These are phyloP conservation scores for Neurospora sp. DNA, from an alignment of 495 filamentous ascomycete genomes.

Conservation along the genomic window DNA sequence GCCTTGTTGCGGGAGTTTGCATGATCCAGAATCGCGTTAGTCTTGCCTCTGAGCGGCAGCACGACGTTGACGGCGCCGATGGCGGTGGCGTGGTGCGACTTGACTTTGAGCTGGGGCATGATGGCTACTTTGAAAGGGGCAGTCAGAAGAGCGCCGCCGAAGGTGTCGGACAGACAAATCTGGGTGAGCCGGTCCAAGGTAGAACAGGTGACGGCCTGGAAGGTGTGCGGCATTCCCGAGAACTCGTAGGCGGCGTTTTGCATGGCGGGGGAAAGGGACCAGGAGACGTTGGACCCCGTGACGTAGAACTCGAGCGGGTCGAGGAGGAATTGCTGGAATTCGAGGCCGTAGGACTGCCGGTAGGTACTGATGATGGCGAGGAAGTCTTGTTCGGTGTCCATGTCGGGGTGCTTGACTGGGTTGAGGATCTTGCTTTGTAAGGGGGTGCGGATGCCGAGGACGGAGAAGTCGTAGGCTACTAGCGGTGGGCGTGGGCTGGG, in stretches of 20 bases:
- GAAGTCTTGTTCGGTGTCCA: conserved; percentile 40
- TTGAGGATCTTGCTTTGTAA: conserved; percentile 60
- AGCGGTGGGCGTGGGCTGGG: conserved; percentile 48
- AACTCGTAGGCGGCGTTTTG: conserved; percentile 64
- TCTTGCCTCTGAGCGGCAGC: conserved; percentile 56
- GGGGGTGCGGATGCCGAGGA: conserved; percentile 54
- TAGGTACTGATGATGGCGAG: conserved; percentile 31
- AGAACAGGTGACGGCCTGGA: conserved; percentile 51
- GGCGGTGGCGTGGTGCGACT: conserved; percentile 65
- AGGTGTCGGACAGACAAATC: conserved; percentile 51
- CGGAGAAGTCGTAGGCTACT: conserved; percentile 65
- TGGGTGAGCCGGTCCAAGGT: conserved; percentile 54
- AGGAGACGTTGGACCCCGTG: conserved; percentile 60
- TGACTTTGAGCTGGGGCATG: conserved; percentile 53
- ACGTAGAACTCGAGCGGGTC: conserved; percentile 68
- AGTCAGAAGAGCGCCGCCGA: conserved; percentile 64
- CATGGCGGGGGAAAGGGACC: conserved; percentile 72
- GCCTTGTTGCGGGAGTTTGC: conserved; percentile 55
- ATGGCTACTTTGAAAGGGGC: conserved; percentile 70
- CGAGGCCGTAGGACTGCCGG: conserved; percentile 41
- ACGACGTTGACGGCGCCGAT: conserved; percentile 79
- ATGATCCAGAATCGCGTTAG: conserved; percentile 52
- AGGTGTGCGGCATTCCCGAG: conserved; percentile 64
- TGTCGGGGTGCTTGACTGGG: conserved; percentile 57
- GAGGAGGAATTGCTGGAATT: conserved; percentile 46